Base-by-base conservation (phyloP, 768 basidiomycete species). In the Fibroporia radiculosa region DNA sequence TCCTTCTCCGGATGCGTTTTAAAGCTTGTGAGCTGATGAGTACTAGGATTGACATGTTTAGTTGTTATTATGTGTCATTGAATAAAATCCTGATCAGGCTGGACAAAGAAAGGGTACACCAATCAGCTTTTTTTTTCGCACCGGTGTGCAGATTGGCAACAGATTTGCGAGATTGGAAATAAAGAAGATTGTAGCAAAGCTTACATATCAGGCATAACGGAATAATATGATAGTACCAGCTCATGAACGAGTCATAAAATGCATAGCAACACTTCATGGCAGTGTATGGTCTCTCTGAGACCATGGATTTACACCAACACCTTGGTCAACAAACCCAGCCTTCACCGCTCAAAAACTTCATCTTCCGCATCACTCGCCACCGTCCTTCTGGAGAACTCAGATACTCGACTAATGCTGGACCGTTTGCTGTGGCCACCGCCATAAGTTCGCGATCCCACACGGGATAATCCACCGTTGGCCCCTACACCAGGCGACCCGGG, bases 281-380 rank as follows among this genome's bases (percentile, higher is more conserved):
- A n/a, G n/a, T n/a, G n/a, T n/a, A n/a, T 6, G 34, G 20, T 35
- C 34, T 35, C 7, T 18, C 34, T n/a, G 16, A 35, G 34, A 35
- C 34, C 34, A 18, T 18, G 8, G 16, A 35, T 35, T n/a, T 35
- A 35, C 16, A 18, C 20, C n/a, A n/a, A n/a, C n/a, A n/a, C n/a
- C n/a, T n/a, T n/a, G 6, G 16, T 18, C 16, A 19, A 7, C 6
- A 35, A 18, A 10, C 20, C 34, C 34, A 11, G 19, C 16, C 28
- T 32, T 44, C 42, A 47, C 40, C 33, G 29, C 12, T 47, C 46
- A 31, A 83, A 68, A 46, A 84, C 66, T 52, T 83, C 77, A 50
- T 88, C 87, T 59, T 90, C 87, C 27, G 85, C 85, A 56, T 89
- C 86, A 57, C 83, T 85, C 32, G 82, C 84, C 81, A 84, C 83